phyloP scores from a whole-genome alignment of 2,329 filamentous ascomycete genomes.

The Aspergillus pseudoviridinutans region DNA sequence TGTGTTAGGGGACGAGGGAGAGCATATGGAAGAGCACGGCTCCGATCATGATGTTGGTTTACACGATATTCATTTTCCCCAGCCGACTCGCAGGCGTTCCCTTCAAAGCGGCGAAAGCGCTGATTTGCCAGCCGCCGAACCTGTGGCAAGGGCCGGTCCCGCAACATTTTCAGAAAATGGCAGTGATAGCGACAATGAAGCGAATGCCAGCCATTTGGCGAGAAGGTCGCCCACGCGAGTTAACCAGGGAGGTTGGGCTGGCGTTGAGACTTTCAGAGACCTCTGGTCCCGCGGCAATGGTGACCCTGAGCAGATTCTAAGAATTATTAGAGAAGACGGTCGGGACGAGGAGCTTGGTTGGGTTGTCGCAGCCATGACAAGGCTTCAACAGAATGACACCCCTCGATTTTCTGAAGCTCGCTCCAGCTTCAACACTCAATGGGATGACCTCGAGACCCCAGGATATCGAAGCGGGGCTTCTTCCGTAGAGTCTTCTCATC shows the following conservation, averaged over 20 bases:
- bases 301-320: constrained; percentile 55
- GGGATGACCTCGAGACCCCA: background rate
- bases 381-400: constrained; percentile 15
- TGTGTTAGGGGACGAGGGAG: constrained; percentile 2
- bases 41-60: constrained; percentile 7
- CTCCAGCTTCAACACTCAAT: background rate
- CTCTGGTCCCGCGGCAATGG: constrained; percentile 57
- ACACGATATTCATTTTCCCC: constrained; percentile 9
- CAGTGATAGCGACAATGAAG: constrained; percentile 5
- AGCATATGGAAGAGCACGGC: constrained; percentile 8
- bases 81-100: background rate
- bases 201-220: constrained; percentile 4
- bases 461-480: background rate
- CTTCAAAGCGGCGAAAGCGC: background rate
- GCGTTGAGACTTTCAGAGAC: constrained; percentile 51
- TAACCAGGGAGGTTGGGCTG: constrained; percentile 15
- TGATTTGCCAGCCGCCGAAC: background rate
- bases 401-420: background rate
- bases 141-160: background rate
- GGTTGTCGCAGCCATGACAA: constrained; percentile 54
- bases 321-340: constrained; percentile 59
- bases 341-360: constrained; percentile 57
- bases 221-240: constrained; percentile 6
- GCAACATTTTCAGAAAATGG: constrained; percentile 3
- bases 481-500: background rate